Evolutionary conservation across 176 grass and related monocot species (phyloP).

Genomic region (Phyllostachys edulis): DNA sequence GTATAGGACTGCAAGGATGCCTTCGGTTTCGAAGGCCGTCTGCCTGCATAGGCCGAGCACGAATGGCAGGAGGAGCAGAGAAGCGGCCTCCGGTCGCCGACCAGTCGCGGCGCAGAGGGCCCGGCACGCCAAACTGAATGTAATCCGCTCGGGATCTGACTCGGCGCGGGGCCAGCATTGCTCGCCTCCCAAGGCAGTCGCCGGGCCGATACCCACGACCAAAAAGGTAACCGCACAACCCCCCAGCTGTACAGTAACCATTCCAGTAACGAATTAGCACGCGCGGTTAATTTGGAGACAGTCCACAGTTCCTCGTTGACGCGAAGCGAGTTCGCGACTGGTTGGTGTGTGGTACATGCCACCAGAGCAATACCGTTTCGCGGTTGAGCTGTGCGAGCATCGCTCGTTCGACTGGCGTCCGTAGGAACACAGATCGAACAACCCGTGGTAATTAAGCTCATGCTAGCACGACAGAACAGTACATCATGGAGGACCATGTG

Average conservation of each 20-base stretch:
- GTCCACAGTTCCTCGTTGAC: no score
- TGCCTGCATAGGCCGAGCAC: conserved; percentile 24
- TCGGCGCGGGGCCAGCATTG: conserved; percentile 9
- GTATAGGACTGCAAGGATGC: neutral
- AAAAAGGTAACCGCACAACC: conserved; percentile 35
- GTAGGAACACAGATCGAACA: neutral
- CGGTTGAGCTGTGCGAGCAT: neutral
- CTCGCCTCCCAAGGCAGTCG: conserved; percentile 33
- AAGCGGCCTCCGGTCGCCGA: conserved; percentile 16
- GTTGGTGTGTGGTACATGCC: neutral
- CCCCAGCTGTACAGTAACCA: neutral
- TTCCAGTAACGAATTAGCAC: neutral
- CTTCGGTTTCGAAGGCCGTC: conserved; percentile 29
- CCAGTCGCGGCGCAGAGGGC: conserved; percentile 11
- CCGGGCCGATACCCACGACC: neutral
- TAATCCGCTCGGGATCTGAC: neutral
- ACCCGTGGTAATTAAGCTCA: neutral
- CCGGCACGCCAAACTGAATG: neutral
- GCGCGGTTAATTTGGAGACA: neutral
- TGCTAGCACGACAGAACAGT: neutral
- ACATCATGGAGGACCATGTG: neutral
- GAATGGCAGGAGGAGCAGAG: conserved; percentile 14
- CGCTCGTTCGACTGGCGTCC: neutral
- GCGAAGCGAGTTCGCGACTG: neutral
- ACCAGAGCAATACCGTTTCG: neutral